Base-by-base conservation (phyloP, 2,329 filamentous ascomycete species). In the Aspergillus nomiae region DNA sequence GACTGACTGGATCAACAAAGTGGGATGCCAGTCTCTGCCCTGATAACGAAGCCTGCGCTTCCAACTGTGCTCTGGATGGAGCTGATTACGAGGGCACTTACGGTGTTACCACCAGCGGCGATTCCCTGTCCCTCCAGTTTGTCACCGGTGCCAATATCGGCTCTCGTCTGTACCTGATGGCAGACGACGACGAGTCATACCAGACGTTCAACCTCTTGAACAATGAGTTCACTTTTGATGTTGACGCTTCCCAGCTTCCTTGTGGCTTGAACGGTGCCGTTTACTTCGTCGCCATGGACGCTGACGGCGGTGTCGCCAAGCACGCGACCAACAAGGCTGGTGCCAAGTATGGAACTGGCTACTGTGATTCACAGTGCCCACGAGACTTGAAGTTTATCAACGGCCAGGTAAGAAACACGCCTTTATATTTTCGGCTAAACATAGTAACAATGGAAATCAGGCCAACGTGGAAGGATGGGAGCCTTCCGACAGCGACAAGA, bases 211-310 rank as follows among this genome's bases (percentile, higher is more conserved):
- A 86, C 56, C 81, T 90, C 59, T 80, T 87, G 56, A 86, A 86
- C 76, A 84, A 88, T 70, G 89, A 92, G 76, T 87, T 92, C 77
- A 88, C 87, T 60, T 91, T 91, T 66, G 88, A 90, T 63, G 89
- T 90, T 36, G 89, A 92, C 72, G 86, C 90, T 46, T 90, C 88
- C 51, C 83, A 85, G 69, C 80, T 90, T 28, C 85, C 85, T 65
- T 92, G 90, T 70, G 90, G 90, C 65, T 77, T 91, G 65, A 92
- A 92, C 77, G 89, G 89, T 61, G 89, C 89, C 50, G 79, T 91
- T 54, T 91, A 91, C 77, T 82, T 90, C 55, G 80, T 84, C 21
- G 79, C 84, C 67, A 90, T 90, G 75, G 82, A 85, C 4, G 78
- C 80, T 19, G 85, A 88, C 69, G 89, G 89, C 66, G 88, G 87